Evolutionary conservation across 805 yeast genomes (phyloP).

Genomic region (Ogataea paraovalis): DNA sequence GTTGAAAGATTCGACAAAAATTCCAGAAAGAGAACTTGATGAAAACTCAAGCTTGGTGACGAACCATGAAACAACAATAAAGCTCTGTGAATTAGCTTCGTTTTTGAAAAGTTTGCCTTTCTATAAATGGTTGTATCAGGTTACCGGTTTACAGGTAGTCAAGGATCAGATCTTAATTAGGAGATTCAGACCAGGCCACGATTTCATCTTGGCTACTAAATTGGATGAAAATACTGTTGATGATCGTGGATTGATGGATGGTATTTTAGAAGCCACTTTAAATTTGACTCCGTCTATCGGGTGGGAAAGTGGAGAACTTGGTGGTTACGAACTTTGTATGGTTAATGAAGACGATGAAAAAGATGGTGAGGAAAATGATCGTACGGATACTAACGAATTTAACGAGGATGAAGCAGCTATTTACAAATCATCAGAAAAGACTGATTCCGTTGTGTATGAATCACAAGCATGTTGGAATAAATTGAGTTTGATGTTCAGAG

Average conservation of each 20-base stretch:
- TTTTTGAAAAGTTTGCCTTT: slow-evolving; percentile 61
- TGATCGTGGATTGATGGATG: slow-evolving; percentile 40
- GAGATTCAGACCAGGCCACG: slow-evolving; percentile 92
- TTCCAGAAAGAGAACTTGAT: slow-evolving; percentile 2
- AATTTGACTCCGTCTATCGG: slow-evolving; percentile 76
- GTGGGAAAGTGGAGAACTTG: slow-evolving; percentile 87
- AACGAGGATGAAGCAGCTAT: slow-evolving; percentile 80
- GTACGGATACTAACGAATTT: slow-evolving; percentile 9
- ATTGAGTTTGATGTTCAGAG: slow-evolving; percentile 73
- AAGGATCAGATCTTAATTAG: slow-evolving; percentile 71
- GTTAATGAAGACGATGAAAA: slow-evolving; percentile 44
- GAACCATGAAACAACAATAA: slow-evolving; percentile 22
- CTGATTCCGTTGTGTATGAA: slow-evolving; percentile 73
- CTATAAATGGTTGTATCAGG: slow-evolving; percentile 58
- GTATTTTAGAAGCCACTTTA: slow-evolving; percentile 73
- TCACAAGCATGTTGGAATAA: slow-evolving; percentile 83
- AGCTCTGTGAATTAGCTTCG: slow-evolving; percentile 49
- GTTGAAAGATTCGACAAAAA: slow-evolving; percentile 10
- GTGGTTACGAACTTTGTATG: slow-evolving; percentile 95
- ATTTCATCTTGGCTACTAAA: slow-evolving; percentile 83
- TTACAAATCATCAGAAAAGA: slow-evolving; percentile 61
- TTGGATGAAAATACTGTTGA: slow-evolving; percentile 31
- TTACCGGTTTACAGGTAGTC: slow-evolving; percentile 61
- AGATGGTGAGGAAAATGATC: slow-evolving; percentile 35
- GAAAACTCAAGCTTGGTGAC: slow-evolving; percentile 18